phyloP scores from a whole-genome alignment of 495 filamentous ascomycete species.

The Penicillium odoratum region DNA sequence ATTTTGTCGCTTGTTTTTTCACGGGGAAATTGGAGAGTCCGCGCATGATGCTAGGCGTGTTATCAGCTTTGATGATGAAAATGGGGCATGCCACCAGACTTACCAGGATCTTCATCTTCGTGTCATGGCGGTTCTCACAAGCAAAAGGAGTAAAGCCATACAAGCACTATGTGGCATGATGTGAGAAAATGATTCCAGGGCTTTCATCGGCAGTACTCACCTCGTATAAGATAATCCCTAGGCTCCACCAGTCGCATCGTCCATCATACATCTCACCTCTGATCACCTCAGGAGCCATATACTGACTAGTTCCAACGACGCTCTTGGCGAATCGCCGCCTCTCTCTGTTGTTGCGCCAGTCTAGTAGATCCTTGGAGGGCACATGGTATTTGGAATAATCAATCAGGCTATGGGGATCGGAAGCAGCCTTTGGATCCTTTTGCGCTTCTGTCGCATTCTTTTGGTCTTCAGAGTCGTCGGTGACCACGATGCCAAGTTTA shows the following conservation, averaged over 20 bases:
- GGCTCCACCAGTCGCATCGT: constrained; percentile 95
- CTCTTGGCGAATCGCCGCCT: constrained; percentile 74
- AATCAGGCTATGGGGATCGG: constrained; percentile 6
- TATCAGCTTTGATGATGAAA: neutral
- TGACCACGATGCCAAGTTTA: constrained; percentile 70
- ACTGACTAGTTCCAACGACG: constrained; percentile 94
- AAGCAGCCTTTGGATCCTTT: constrained; percentile 7
- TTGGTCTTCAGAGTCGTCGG: constrained; percentile 73
- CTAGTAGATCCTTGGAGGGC: constrained; percentile 51
- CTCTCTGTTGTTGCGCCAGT: constrained; percentile 75
- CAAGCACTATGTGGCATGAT: constrained; percentile 60
- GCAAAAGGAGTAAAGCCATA: constrained; percentile 91
- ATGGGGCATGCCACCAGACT: constrained; percentile 23
- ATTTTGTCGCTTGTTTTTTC: constrained; percentile 46
- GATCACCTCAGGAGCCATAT: constrained; percentile 95
- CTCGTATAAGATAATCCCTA: constrained; percentile 90
- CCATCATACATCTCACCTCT: constrained; percentile 83
- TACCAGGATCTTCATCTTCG: constrained; percentile 78
- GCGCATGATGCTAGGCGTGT: constrained; percentile 45
- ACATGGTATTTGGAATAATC: constrained; percentile 17
- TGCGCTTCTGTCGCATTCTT: constrained; percentile 45
- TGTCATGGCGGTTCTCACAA: constrained; percentile 74
- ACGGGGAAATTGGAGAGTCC: constrained; percentile 62
- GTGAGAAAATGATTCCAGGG: neutral
- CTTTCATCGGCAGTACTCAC: constrained; percentile 32